phyloP scores from a whole-genome alignment of 345 rosid species.

The Eucalyptus camaldulensis region DNA sequence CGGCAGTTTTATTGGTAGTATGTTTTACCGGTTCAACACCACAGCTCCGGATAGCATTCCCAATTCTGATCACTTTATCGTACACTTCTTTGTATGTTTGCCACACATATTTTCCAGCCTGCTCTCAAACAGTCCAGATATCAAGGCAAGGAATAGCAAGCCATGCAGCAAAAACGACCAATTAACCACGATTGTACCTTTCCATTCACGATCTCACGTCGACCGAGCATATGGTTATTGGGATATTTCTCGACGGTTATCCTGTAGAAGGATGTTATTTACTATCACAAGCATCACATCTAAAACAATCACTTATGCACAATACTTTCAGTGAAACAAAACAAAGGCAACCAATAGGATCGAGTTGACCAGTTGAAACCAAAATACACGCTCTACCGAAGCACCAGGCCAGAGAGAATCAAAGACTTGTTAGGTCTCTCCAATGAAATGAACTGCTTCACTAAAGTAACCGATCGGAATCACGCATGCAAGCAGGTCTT shows the following conservation, averaged over 20 bases:
- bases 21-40: constrained; percentile 64
- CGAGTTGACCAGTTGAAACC: not conserved
- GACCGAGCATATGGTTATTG: constrained; percentile 76
- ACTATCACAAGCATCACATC: not conserved
- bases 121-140: not conserved
- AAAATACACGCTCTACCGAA: not conserved
- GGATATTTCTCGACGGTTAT: constrained; percentile 73
- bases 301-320: not conserved
- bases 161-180: not conserved
- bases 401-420: not conserved
- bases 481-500: not conserved
- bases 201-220: constrained; percentile 63
- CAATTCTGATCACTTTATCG: constrained; percentile 70
- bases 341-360: not conserved
- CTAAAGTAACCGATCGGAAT: not conserved
- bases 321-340: not conserved
- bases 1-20: not conserved
- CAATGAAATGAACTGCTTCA: not conserved
- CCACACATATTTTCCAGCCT: constrained; percentile 92
- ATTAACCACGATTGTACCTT: constrained; percentile 21
- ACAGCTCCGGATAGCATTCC: constrained; percentile 70
- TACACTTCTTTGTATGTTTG: constrained; percentile 71
- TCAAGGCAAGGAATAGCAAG: not conserved
- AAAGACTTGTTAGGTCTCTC: not conserved
- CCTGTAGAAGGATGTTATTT: constrained; percentile 12